These are phyloP conservation scores for Calocybe gangraenosa DNA, from an alignment of 768 basidiomycete species.

Conservation along the genomic window DNA sequence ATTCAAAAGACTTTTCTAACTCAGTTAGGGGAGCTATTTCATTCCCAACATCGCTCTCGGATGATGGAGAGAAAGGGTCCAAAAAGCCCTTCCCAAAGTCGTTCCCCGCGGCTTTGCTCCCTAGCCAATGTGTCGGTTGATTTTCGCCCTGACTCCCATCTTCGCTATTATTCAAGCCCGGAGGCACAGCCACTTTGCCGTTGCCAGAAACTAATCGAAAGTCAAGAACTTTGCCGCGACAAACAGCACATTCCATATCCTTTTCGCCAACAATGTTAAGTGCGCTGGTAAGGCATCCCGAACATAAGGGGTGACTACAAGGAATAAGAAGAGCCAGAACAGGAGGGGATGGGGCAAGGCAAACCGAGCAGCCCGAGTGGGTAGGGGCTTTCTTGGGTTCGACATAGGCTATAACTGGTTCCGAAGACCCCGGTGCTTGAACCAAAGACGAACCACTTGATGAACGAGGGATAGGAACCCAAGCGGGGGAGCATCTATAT, in stretches of 20 bases:
- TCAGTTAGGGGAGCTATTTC: conserved; percentile 19
- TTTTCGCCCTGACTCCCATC: neutral
- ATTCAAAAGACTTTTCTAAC: conserved; percentile 37
- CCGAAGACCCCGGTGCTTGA: neutral
- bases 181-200: conserved; percentile 3
- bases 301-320: conserved; percentile 74
- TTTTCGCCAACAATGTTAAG: conserved; percentile 90
- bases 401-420: neutral
- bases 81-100: conserved; percentile 23
- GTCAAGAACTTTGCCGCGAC: conserved; percentile 63
- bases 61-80: conserved; percentile 32
- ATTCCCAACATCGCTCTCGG: conserved; percentile 20
- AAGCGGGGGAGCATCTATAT: conserved; percentile 14
- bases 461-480: conserved; percentile 17
- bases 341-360: conserved; percentile 38
- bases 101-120: conserved; percentile 15
- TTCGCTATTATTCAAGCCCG: neutral
- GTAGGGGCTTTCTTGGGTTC: conserved; percentile 7
- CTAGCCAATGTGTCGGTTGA: neutral
- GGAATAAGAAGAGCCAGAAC: conserved; percentile 67
- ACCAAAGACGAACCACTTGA: conserved; percentile 3
- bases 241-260: conserved; percentile 81
- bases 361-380: conserved; percentile 55
- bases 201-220: conserved; percentile 48
- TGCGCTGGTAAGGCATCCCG: conserved; percentile 78